Evolutionary conservation across 2,329 filamentous ascomycete genomes (phyloP), one percentile per base, ranked within the genome.

Genomic region (Pseudogymnoascus sp.): DNA sequence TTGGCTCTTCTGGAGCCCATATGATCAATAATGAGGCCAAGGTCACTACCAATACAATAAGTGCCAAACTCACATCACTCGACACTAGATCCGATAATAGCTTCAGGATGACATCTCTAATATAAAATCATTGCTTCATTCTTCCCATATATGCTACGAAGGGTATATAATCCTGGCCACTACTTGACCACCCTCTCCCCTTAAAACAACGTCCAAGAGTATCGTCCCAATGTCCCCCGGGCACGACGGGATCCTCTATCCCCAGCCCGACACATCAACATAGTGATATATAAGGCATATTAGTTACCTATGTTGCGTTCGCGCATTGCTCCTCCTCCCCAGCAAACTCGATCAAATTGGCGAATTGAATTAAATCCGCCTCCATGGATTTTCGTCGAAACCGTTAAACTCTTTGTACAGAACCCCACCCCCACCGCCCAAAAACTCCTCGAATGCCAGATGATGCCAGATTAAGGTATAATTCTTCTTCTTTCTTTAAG

Each of bases 391-490:
- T 55, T 55, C 25, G 45, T 55, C 45, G 25, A 55, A 21, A 31
- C 45, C 45, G 45, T 55, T 55, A 55, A 28, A 33, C 23, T 52
- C 45, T 55, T 55, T 55, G 45, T 55, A 55, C 45, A 55, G n/a
- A 55, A 55, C 45, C 14, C 28, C 28, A 28, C 45, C 25, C 45
- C 25, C n/a, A 33, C 45, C 25, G 31, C 31, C 40, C 40, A 33
- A 55, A 55, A 55, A 55, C 45, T 55, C 45, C 45, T 55, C 58
- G 16, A 60, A 60, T 35, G 55, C 55, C 28, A 58, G 52, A 18
- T 65, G 71, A 52, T 65, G 71, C 61, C 78, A 55, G 25, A 55
- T 55, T 55, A 55, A 55, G 75, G 67, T 82, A 82, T 60, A 75
- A 68, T 52, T 68, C 73, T 62, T 74, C 74, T 8, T 75, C n/a